A percentile compares a stretch with the other conserved stretches of the same genome.
phyloP scores from a whole-genome alignment of 2,329 filamentous ascomycete genomes.

The Ophiocordyceps camponoti-rufipedis region DNA sequence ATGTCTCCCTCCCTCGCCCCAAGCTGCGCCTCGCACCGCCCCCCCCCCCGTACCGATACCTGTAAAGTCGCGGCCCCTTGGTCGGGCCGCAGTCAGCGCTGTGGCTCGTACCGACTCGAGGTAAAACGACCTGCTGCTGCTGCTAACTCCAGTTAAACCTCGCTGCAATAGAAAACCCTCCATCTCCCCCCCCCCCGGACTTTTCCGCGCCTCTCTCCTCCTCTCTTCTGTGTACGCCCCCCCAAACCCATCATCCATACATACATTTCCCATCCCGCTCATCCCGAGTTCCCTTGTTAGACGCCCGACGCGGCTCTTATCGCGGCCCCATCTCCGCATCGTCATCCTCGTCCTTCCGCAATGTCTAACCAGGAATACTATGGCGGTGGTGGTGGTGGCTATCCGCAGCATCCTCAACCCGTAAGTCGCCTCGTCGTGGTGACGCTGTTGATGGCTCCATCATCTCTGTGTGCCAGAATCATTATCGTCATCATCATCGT shows the following conservation, averaged over 20 bases:
- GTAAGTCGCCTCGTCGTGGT: constrained; percentile 10
- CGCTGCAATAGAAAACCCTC: background rate
- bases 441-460: background rate
- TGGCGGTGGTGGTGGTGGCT: constrained; percentile 10
- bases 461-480: no score
- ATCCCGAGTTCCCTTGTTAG: background rate
- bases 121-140: background rate
- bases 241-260: no score
- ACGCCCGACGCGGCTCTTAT: background rate
- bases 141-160: background rate
- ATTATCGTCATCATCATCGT: background rate
- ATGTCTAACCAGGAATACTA: constrained; percentile 26
- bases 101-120: background rate
- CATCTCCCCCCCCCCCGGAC: background rate
- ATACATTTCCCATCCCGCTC: no score
- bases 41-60: background rate
- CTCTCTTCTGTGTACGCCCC: background rate
- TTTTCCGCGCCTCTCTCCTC: background rate
- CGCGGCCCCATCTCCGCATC: background rate
- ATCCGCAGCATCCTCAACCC: constrained; percentile 19
- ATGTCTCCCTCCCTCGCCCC: background rate
- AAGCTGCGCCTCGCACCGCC: background rate
- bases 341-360: constrained; percentile 1
- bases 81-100: background rate
- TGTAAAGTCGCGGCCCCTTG: background rate